phyloP scores from a whole-genome alignment of 2,329 filamentous ascomycete species.

The Calcarisporium arbuscula region DNA sequence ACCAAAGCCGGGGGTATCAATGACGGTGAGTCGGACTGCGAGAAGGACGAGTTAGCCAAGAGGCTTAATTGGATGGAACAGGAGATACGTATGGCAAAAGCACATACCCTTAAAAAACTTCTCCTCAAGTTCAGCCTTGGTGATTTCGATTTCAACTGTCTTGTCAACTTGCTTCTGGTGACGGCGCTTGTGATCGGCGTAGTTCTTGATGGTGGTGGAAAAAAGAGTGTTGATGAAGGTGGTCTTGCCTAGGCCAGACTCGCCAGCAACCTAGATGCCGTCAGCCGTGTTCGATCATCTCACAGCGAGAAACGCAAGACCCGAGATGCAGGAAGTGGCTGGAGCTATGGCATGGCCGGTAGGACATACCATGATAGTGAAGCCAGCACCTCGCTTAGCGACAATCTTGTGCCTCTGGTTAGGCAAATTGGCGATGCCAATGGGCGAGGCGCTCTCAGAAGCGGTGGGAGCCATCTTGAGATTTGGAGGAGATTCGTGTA shows the following conservation, averaged over 20 bases:
- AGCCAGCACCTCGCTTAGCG: conserved; percentile 83
- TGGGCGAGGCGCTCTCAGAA: conserved; percentile 57
- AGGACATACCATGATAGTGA: conserved; percentile 89
- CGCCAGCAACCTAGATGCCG: conserved; percentile 75
- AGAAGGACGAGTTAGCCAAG: conserved; percentile 13
- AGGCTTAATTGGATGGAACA: neutral
- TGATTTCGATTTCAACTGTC: conserved; percentile 99
- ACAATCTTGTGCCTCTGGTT: conserved; percentile 73
- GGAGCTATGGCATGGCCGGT: neutral
- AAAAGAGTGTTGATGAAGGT: conserved; percentile 99
- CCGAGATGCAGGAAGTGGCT: neutral
- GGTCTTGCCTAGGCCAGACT: conserved; percentile 97
- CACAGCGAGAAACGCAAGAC: neutral
- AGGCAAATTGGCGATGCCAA: conserved; percentile 69
- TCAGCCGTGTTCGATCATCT: conserved; percentile 6
- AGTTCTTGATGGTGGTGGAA: conserved; percentile 99
- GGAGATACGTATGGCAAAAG: too few species aligned
- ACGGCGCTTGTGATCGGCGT: conserved; percentile 98
- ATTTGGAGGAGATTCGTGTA: too few species aligned
- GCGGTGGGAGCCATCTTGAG: conserved; percentile 51
- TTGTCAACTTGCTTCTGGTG: conserved; percentile 99
- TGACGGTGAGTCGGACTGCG: conserved; percentile 92
- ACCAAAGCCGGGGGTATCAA: conserved; percentile 97
- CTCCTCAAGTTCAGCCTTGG: conserved; percentile 98
- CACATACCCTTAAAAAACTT: conserved; percentile 98